These are phyloP conservation scores for Camelina neglecta DNA, from an alignment of 345 rosid genomes.

Conservation along the genomic window DNA sequence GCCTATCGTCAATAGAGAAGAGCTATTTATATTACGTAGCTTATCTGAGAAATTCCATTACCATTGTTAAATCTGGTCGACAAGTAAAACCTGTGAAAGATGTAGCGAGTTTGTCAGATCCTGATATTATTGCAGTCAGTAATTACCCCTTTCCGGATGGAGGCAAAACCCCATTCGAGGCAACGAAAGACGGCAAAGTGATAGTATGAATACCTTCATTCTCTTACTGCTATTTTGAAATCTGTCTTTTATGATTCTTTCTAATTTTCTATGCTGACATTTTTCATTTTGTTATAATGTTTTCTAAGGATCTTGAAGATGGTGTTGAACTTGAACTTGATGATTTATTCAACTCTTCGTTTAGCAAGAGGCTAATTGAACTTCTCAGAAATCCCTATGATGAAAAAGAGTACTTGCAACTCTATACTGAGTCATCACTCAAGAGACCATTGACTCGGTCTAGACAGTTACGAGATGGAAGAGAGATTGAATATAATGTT, in stretches of 20 bases:
- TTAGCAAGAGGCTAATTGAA: constrained; percentile 56
- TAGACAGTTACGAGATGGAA: constrained; percentile 50
- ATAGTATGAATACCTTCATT: constrained; percentile 40
- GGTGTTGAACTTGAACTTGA: constrained; percentile 30
- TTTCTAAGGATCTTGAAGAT: constrained; percentile 42
- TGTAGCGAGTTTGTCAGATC: constrained; percentile 50
- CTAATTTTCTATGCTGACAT: background rate
- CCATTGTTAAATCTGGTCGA: background rate
- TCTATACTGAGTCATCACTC: constrained; percentile 30
- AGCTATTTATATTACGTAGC: constrained; percentile 32
- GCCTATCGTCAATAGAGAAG: constrained; percentile 39
- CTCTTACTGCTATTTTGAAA: constrained; percentile 4
- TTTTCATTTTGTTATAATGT: constrained; percentile 5
- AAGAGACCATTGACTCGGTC: constrained; percentile 37
- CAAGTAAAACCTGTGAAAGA: constrained; percentile 39
- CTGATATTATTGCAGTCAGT: constrained; percentile 54
- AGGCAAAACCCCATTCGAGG: constrained; percentile 47
- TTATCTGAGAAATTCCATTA: constrained; percentile 33
- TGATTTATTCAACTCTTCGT: constrained; percentile 42
- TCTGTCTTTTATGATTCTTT: constrained; percentile 7
- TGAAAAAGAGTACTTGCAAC: constrained; percentile 45
- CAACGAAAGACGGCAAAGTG: constrained; percentile 40
- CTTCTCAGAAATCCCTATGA: constrained; percentile 59
- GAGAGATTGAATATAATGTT: constrained; percentile 22
- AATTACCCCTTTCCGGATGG: constrained; percentile 42